These are phyloP conservation scores for Zoysia pacifica DNA, from an alignment of 176 grass and related monocot genomes.

Conservation along the genomic window DNA sequence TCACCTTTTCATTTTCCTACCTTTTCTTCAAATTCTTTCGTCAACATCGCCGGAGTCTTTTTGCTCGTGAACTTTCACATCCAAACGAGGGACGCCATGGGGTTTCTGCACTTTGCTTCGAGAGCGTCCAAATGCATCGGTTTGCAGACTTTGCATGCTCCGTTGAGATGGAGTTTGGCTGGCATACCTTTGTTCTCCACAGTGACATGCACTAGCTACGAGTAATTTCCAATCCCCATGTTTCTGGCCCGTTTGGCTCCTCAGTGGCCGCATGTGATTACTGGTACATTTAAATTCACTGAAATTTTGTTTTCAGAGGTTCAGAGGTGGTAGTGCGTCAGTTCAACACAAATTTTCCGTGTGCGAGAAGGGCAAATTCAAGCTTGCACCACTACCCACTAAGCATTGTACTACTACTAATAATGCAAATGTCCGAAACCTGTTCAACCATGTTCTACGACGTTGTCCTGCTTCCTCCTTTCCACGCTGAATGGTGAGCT, in stretches of 20 bases:
- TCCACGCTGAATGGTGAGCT: conserved; percentile 20
- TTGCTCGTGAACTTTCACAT: not conserved
- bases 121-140: conserved; percentile 9
- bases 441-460: conserved; percentile 11
- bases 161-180: not conserved
- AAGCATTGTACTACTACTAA: conserved; percentile 1
- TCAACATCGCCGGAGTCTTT: conserved; percentile 23
- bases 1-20: conserved; percentile 20
- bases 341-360: not conserved
- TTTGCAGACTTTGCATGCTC: conserved; percentile 18
- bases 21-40: conserved; percentile 20
- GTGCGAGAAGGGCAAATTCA: conserved; percentile 15
- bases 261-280: not conserved
- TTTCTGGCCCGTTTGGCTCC: conserved; percentile 13
- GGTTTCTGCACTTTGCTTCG: not conserved
- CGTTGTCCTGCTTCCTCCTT: not conserved
- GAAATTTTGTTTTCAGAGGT: not conserved
- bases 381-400: conserved; percentile 21
- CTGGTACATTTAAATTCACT: not conserved
- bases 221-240: not conserved
- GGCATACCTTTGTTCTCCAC: conserved; percentile 20
- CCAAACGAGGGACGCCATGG: not conserved
- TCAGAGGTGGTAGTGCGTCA: not conserved
- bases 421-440: not conserved
- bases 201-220: conserved; percentile 27